Conservation (phyloP, 2,329 filamentous ascomycete species). For the Stagonosporopsis cucurbitacearum region DNA sequence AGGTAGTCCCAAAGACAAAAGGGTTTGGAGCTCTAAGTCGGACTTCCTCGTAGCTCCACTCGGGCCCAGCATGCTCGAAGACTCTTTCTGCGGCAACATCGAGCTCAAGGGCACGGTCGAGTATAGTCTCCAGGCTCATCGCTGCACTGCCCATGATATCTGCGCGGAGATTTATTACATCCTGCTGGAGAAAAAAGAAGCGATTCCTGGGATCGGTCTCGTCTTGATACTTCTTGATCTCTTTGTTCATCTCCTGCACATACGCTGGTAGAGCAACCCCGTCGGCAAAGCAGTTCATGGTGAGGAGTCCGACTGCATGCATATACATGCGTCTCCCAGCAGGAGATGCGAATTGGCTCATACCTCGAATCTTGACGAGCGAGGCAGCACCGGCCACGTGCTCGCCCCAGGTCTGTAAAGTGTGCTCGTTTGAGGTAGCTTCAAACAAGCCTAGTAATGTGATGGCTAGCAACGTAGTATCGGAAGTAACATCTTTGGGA, state of each 20-base stretch:
- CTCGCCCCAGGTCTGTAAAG: slow-evolving; percentile 41
- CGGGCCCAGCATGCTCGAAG: slow-evolving; percentile 24
- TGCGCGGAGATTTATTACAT: slow-evolving; percentile 36
- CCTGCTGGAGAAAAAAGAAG: slow-evolving; percentile 42
- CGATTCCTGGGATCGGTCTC: slow-evolving; percentile 31
- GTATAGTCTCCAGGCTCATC: slow-evolving; percentile 28
- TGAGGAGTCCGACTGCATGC: slow-evolving; percentile 35
- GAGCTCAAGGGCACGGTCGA: slow-evolving; percentile 35
- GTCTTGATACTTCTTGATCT: slow-evolving; percentile 30
- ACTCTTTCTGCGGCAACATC: slow-evolving; percentile 28
- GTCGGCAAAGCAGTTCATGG: slow-evolving; percentile 40
- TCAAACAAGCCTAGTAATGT: slow-evolving; percentile 45
- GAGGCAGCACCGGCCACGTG: slow-evolving; percentile 47
- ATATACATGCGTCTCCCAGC: slow-evolving; percentile 43
- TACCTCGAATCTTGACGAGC: slow-evolving; percentile 42
- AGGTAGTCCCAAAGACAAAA: slow-evolving; percentile 35
- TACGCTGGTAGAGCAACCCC: slow-evolving; percentile 32
- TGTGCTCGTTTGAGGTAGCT: slow-evolving; percentile 39
- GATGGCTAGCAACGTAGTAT: slow-evolving; percentile 42
- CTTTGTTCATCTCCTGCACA: slow-evolving; percentile 34
- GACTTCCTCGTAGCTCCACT: slow-evolving; percentile 34
- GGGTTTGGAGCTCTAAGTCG: slow-evolving; percentile 1
- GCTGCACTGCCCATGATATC: slow-evolving; percentile 27
- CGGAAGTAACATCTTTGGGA: slow-evolving; percentile 35
- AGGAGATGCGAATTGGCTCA: slow-evolving; percentile 34